These are phyloP conservation scores for Cutaneotrichosporon dermatis DNA, from an alignment of 1,284 basidiomycete species.

Conservation along the genomic window DNA sequence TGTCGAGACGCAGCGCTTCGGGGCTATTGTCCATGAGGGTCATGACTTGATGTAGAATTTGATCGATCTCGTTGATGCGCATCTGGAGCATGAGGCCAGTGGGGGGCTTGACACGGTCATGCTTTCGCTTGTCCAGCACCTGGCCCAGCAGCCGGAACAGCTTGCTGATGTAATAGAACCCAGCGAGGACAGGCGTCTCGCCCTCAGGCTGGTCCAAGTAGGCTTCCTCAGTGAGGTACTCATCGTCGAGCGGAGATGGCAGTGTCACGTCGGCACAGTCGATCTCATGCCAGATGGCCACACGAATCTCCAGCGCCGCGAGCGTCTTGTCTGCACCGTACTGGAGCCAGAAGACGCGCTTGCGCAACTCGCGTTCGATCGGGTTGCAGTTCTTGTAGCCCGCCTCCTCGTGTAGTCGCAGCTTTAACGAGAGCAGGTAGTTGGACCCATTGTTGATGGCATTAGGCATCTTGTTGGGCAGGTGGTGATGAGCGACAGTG, in stretches of 20 bases:
- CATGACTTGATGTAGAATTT: constrained; percentile 40
- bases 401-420: constrained; percentile 72
- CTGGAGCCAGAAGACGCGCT: constrained; percentile 76
- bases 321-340: constrained; percentile 86
- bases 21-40: constrained; percentile 44
- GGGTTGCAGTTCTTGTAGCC: constrained; percentile 47
- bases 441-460: constrained; percentile 9
- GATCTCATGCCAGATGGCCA: constrained; percentile 75
- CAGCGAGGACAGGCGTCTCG: constrained; percentile 73
- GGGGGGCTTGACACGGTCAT: constrained; percentile 35
- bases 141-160: constrained; percentile 56
- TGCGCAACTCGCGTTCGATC: constrained; percentile 74
- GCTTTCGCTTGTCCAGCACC: constrained; percentile 34
- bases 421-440: constrained; percentile 39
- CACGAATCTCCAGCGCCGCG: constrained; percentile 67
- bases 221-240: constrained; percentile 64
- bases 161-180: constrained; percentile 77
- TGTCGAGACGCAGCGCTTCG: constrained; percentile 31
- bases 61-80: constrained; percentile 39
- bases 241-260: constrained; percentile 42
- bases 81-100: constrained; percentile 35
- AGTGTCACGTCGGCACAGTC: constrained; percentile 56
- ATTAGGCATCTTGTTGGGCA: constrained; percentile 6
- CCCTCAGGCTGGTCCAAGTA: constrained; percentile 76
- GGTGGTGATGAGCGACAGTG: constrained; percentile 7